These are phyloP conservation scores for Ensete ventricosum DNA, from an alignment of 176 grass and related monocot genomes.

Conservation along the genomic window DNA sequence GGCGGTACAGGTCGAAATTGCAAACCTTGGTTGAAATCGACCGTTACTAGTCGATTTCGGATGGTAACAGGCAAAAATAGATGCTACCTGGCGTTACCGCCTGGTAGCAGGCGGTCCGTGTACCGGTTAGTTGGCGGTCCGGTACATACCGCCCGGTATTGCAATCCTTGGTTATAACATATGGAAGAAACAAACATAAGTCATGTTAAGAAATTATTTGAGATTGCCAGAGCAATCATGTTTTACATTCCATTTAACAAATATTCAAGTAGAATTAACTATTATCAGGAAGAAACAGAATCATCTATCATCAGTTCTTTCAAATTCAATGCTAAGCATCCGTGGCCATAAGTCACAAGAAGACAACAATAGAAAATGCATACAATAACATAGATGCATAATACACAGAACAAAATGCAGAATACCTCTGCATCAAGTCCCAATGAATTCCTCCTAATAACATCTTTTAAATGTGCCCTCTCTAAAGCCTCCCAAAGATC, in stretches of 20 bases:
- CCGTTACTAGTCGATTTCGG: no score
- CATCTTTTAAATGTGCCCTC: constrained; percentile 97
- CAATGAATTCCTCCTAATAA: constrained; percentile 71
- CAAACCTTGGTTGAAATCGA: no score
- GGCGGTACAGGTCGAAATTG: no score
- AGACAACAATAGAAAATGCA: background rate
- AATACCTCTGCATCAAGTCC: constrained; percentile 89
- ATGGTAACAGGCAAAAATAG: no score
- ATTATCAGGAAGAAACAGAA: background rate
- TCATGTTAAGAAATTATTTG: background rate
- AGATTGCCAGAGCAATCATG: background rate
- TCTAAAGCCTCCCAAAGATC: constrained; percentile 98
- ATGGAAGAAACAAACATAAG: no score
- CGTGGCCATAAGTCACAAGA: background rate
- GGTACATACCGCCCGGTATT: no score
- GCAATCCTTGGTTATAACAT: no score
- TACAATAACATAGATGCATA: background rate
- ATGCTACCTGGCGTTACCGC: no score
- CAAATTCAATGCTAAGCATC: background rate
- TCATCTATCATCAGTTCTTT: background rate
- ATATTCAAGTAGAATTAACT: background rate
- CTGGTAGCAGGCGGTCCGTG: no score
- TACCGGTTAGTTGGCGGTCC: no score
- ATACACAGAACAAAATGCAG: constrained; percentile 18
- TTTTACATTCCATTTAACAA: background rate